These are phyloP conservation scores for Leccinum variicolor DNA, from an alignment of 768 basidiomycete species.

Conservation along the genomic window DNA sequence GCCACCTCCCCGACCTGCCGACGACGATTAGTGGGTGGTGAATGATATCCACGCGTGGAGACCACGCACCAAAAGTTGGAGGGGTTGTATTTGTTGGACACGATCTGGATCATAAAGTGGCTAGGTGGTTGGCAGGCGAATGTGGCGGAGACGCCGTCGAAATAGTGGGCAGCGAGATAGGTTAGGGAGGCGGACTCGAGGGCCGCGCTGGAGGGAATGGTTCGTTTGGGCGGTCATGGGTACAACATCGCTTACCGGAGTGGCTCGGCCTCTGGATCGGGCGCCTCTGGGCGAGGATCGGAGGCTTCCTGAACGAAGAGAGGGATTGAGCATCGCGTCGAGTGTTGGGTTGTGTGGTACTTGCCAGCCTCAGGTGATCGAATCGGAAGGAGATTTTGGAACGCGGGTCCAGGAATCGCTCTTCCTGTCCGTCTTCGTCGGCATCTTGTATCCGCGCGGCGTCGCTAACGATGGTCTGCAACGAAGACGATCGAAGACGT, in stretches of 20 bases:
- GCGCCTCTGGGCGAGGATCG: conserved; percentile 61
- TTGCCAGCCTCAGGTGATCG: conserved; percentile 80
- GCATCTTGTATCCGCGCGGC: conserved; percentile 49
- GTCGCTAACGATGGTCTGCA: conserved; percentile 78
- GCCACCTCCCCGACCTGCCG: conserved; percentile 90
- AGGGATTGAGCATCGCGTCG: neutral
- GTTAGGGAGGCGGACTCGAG: conserved; percentile 63
- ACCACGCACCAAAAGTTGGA: conserved; percentile 80
- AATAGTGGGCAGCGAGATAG: conserved; percentile 81
- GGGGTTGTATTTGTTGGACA: conserved; percentile 88
- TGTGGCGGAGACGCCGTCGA: conserved; percentile 72
- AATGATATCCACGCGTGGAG: neutral
- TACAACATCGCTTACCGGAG: conserved; percentile 54
- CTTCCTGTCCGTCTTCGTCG: conserved; percentile 44
- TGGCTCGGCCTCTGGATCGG: conserved; percentile 63
- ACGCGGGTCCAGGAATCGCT: conserved; percentile 82
- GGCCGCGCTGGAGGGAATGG: conserved; percentile 47
- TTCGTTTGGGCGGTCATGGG: neutral
- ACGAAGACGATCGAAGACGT: neutral
- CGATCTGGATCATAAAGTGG: conserved; percentile 69
- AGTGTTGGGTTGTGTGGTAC: conserved; percentile 25
- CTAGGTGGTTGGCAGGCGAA: conserved; percentile 46
- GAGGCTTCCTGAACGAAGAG: conserved; percentile 79
- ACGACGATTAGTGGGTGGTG: neutral
- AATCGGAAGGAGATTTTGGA: conserved; percentile 47